Conservation (phyloP, 1,284 basidiomycete species). For the Fomes fomentarius region DNA sequence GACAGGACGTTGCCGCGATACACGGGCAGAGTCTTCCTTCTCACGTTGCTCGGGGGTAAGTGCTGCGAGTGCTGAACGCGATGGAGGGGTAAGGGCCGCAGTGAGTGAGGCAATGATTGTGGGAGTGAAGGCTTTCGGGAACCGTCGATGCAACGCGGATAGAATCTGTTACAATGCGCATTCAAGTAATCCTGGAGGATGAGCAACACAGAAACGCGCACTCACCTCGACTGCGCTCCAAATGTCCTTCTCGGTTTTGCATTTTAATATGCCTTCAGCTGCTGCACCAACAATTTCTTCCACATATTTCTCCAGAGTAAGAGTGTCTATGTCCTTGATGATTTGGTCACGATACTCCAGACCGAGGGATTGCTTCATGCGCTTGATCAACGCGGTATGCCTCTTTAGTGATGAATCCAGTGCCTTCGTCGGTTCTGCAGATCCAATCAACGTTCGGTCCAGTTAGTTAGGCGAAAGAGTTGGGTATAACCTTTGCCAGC, state of each 20-base stretch:
- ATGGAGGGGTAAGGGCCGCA: conserved; percentile 67
- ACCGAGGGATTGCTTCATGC: conserved; percentile 81
- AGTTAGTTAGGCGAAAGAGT: not conserved
- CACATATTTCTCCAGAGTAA: conserved; percentile 94
- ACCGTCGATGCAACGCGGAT: conserved; percentile 87
- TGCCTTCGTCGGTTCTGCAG: conserved; percentile 57
- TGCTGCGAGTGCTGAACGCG: conserved; percentile 59
- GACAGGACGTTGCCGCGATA: conserved; percentile 83
- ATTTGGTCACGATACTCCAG: conserved; percentile 82
- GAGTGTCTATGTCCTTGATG: conserved; percentile 87
- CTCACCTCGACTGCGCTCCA: conserved; percentile 91
- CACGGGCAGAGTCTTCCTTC: conserved; percentile 86
- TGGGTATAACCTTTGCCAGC: conserved; percentile 47
- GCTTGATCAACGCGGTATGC: conserved; percentile 92
- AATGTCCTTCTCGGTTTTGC: conserved; percentile 88
- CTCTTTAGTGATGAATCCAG: conserved; percentile 93
- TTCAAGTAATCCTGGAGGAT: no score
- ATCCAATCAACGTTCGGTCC: not conserved
- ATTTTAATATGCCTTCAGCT: conserved; percentile 83
- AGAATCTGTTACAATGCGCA: conserved; percentile 52
- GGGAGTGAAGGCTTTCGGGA: conserved; percentile 80
- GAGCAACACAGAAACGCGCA: no score
- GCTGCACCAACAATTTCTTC: conserved; percentile 92
- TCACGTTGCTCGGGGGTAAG: conserved; percentile 84
- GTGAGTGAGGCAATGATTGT: conserved; percentile 69